phyloP scores from a whole-genome alignment of 768 basidiomycete species.

The Podaxis rugospora region DNA sequence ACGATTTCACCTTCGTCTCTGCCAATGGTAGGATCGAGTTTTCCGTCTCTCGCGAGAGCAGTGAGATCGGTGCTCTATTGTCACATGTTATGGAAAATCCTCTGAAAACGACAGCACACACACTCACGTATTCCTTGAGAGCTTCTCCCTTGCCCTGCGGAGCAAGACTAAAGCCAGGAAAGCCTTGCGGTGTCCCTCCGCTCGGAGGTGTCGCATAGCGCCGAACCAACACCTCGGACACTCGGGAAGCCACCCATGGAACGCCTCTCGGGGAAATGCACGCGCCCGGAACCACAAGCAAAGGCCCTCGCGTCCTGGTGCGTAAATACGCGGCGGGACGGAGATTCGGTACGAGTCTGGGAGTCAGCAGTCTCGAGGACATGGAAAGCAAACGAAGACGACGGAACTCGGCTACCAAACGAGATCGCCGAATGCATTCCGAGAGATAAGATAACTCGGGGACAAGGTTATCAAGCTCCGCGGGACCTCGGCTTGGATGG shows the following conservation, averaged over 20 bases:
- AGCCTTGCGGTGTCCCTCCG: slow-evolving; percentile 38
- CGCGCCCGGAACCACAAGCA: background rate
- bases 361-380: background rate
- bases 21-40: slow-evolving; percentile 88
- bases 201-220: slow-evolving; percentile 27
- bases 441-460: background rate
- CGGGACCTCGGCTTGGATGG: background rate
- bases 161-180: slow-evolving; percentile 57
- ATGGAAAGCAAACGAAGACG: background rate
- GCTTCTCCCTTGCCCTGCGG: slow-evolving; percentile 74
- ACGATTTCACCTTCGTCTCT: slow-evolving; percentile 65
- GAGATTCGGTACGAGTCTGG: background rate
- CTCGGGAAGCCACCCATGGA: background rate
- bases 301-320: background rate
- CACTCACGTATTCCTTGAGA: slow-evolving; percentile 66
- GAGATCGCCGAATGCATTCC: background rate
- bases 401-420: background rate
- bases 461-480: background rate
- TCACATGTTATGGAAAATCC: background rate
- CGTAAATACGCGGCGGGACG: background rate
- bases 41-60: slow-evolving; percentile 76
- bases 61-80: slow-evolving; percentile 77
- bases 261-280: background rate
- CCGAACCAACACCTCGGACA: background rate
- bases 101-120: background rate